Percentiles rank a stretch among this genome's conserved stretches.
Evolutionary conservation across 805 yeast genomes (phyloP).

Genomic region (Lipomyces anomalus): DNA sequence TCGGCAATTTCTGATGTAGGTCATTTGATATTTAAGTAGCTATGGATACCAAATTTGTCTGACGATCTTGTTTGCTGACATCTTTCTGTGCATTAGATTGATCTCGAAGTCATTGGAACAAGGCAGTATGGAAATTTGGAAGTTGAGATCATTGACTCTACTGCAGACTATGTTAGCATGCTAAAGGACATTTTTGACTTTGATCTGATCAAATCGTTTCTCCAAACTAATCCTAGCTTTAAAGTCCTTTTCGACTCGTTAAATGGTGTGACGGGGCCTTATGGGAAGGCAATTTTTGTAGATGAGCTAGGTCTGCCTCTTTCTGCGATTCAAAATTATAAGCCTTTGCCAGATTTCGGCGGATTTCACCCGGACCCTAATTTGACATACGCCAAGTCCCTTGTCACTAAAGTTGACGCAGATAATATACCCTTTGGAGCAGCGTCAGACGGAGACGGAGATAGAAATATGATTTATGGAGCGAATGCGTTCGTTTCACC

Average conservation of each 20-base stretch:
- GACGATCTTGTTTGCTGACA: not conserved
- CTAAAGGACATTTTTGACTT: conserved; percentile 85
- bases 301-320: conserved; percentile 76
- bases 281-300: conserved; percentile 76
- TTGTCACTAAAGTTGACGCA: conserved; percentile 79
- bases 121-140: conserved; percentile 51
- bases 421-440: conserved; percentile 90
- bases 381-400: conserved; percentile 82
- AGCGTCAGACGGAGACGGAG: conserved; percentile 99
- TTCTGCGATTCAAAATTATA: conserved; percentile 67
- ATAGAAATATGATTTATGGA: conserved; percentile 97
- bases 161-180: conserved; percentile 69
- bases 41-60: not conserved
- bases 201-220: conserved; percentile 65
- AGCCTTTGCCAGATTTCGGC: conserved; percentile 86
- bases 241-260: conserved; percentile 79
- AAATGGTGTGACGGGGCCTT: conserved; percentile 96
- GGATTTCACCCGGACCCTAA: conserved; percentile 98
- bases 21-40: not conserved
- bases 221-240: conserved; percentile 51
- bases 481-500: conserved; percentile 93
- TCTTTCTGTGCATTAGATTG: conserved; percentile 40
- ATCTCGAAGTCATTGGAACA: conserved; percentile 54
- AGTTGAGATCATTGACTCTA: conserved; percentile 79
- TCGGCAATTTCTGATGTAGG: conserved; percentile 48